Conservation (phyloP, 768 basidiomycete species). For the Boletus patriciae region DNA sequence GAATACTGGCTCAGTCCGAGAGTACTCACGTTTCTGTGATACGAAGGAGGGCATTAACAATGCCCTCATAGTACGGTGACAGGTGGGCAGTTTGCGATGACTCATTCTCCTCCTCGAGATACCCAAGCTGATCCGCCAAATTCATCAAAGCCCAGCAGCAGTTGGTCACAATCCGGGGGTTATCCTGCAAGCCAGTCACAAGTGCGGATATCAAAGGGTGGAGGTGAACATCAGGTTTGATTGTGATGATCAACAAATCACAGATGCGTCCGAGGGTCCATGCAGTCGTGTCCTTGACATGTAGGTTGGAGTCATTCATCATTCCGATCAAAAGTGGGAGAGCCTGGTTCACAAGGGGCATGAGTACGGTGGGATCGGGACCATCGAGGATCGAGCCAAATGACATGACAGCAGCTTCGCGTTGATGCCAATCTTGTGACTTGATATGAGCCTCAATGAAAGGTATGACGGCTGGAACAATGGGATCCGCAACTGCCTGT, state of each 20-base stretch:
- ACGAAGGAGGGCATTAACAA: slow-evolving; percentile 78
- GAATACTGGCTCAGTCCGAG: not conserved
- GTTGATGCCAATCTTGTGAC: slow-evolving; percentile 86
- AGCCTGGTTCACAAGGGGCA: slow-evolving; percentile 90
- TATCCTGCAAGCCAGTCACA: slow-evolving; percentile 76
- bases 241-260: slow-evolving; percentile 79
- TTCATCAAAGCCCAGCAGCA: slow-evolving; percentile 98
- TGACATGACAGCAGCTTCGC: slow-evolving; percentile 97
- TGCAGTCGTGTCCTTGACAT: slow-evolving; percentile 95
- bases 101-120: slow-evolving; percentile 62
- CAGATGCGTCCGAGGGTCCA: slow-evolving; percentile 98
- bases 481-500: slow-evolving; percentile 83
- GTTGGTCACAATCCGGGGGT: slow-evolving; percentile 84
- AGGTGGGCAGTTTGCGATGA: slow-evolving; percentile 60
- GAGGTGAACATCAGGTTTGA: slow-evolving; percentile 88
- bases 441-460: slow-evolving; percentile 98
- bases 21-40: slow-evolving; percentile 79
- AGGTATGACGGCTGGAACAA: slow-evolving; percentile 92
- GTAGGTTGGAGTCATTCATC: slow-evolving; percentile 83
- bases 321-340: slow-evolving; percentile 91
- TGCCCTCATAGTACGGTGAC: slow-evolving; percentile 85
- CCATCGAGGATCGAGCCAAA: slow-evolving; percentile 98
- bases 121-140: slow-evolving; percentile 85
- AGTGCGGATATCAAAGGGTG: slow-evolving; percentile 81
- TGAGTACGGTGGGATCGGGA: slow-evolving; percentile 84